Evolutionary conservation across 2,329 filamentous ascomycete genomes (phyloP).

Genomic region (Pseudohalonectria lignicola): DNA sequence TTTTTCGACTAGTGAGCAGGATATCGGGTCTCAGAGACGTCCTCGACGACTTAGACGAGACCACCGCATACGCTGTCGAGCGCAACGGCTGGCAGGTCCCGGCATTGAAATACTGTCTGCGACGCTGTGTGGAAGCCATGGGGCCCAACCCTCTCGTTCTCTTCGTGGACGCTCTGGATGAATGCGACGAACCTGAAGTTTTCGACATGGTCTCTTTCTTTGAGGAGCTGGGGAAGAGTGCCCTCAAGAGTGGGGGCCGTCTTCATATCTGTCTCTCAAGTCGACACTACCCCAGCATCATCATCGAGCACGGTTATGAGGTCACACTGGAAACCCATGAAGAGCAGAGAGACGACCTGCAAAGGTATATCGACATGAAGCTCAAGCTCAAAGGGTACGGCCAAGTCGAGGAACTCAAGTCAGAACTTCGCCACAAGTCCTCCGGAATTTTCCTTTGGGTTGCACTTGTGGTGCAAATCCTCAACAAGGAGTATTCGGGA

Average conservation of each 20-base stretch:
- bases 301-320: constrained; percentile 12
- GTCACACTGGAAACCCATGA: constrained; percentile 22
- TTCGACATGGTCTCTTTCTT: constrained; percentile 31
- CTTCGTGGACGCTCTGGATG: constrained; percentile 34
- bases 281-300: constrained; percentile 33
- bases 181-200: constrained; percentile 30
- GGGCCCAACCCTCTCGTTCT: constrained; percentile 5
- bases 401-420: constrained; percentile 8
- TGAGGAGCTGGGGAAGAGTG: constrained; percentile 20
- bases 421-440: constrained; percentile 21
- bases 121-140: constrained; percentile 6
- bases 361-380: constrained; percentile 16
- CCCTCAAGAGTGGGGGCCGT: constrained; percentile 1
- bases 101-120: constrained; percentile 6
- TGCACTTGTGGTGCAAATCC: constrained; percentile 23
- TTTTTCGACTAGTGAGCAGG: constrained; percentile 28
- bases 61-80: constrained; percentile 13
- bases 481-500: constrained; percentile 22
- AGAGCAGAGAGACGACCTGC: constrained; percentile 23
- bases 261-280: constrained; percentile 32
- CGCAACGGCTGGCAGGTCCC: neutral
- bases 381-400: constrained; percentile 11
- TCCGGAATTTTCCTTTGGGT: constrained; percentile 33
- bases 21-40: constrained; percentile 14
- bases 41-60: constrained; percentile 10